Conservation (phyloP, 805 yeast species). For the Maudiozyma serrabonitensis region DNA sequence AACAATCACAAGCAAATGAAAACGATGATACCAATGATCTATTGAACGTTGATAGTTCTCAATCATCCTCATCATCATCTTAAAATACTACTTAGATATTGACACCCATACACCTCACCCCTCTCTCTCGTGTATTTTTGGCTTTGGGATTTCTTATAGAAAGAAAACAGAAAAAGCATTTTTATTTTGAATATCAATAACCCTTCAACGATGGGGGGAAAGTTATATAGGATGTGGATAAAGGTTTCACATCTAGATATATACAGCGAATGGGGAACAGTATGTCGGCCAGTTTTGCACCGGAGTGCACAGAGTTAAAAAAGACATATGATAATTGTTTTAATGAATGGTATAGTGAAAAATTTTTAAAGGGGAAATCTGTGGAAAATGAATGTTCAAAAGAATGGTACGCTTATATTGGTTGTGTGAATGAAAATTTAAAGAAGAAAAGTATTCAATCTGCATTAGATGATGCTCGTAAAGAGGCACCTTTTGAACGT, state of each 20-base stretch:
- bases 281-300: conserved; percentile 87
- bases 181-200: no score
- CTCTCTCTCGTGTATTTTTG: no score
- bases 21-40: conserved; percentile 16
- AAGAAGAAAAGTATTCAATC: conserved; percentile 69
- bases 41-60: neutral
- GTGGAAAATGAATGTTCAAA: conserved; percentile 82
- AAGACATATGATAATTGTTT: conserved; percentile 86
- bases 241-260: no score
- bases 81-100: no score
- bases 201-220: no score
- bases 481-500: conserved; percentile 78
- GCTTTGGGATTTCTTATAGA: no score
- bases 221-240: no score
- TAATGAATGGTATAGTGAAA: conserved; percentile 89
- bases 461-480: conserved; percentile 78
- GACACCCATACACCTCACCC: no score
- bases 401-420: conserved; percentile 78
- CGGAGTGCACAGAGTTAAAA: conserved; percentile 87
- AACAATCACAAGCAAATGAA: neutral
- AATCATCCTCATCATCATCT: neutral
- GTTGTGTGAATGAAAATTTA: conserved; percentile 70
- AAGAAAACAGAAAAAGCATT: no score
- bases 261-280: conserved; percentile 47
- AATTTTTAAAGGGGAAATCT: conserved; percentile 47